phyloP scores from a whole-genome alignment of 495 filamentous ascomycete genomes.

The Aspergillus leporis region DNA sequence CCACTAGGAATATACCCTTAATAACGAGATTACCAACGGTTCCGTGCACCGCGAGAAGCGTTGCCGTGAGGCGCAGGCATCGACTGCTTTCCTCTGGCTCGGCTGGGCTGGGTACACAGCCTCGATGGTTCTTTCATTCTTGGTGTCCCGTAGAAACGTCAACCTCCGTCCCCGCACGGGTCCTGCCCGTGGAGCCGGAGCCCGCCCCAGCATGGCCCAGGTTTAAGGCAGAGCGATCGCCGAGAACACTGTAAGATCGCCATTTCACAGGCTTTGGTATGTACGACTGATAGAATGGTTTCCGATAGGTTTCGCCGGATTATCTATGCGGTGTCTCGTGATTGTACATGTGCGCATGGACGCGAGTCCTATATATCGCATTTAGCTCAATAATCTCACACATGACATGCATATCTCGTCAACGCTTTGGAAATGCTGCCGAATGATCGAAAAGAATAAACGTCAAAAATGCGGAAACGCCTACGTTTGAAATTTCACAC shows the following conservation, averaged over 20 bases:
- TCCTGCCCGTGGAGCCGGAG: conserved; percentile 43
- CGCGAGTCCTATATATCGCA: neutral
- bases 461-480: neutral
- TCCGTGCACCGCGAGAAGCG: conserved; percentile 52
- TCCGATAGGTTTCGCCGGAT: neutral
- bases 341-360: neutral
- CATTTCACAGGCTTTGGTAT: neutral
- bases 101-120: conserved; percentile 60
- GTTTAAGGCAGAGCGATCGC: conserved; percentile 47
- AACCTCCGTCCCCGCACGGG: conserved; percentile 43
- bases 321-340: neutral
- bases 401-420: neutral
- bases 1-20: conserved; percentile 50
- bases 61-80: conserved; percentile 70
- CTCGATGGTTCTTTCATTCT: conserved; percentile 52
- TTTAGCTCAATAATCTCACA: neutral
- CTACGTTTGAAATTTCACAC: neutral
- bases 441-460: neutral
- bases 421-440: neutral
- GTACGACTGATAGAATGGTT: neutral
- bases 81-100: conserved; percentile 72
- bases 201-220: conserved; percentile 62
- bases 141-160: conserved; percentile 39
- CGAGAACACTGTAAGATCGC: neutral
- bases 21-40: conserved; percentile 63